phyloP scores from a whole-genome alignment of 345 rosid genomes.

The Rhodamnia rubescens region DNA sequence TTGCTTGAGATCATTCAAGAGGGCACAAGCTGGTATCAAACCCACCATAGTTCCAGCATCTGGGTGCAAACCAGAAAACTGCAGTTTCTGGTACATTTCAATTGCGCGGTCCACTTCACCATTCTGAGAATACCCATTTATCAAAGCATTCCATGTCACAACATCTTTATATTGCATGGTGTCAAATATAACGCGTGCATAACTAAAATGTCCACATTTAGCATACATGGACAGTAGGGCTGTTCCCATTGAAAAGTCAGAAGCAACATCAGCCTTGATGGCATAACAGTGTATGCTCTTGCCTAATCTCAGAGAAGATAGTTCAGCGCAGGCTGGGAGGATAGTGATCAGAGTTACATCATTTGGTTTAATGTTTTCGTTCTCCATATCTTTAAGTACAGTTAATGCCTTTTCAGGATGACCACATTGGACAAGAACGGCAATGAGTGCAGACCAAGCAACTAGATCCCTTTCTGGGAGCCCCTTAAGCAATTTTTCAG shows the following conservation, averaged over 20 bases:
- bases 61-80: conserved; percentile 19
- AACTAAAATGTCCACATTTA: conserved; percentile 27
- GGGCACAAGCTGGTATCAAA: conserved; percentile 37
- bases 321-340: conserved; percentile 42
- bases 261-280: conserved; percentile 24
- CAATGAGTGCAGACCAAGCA: conserved; percentile 56
- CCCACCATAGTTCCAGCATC: conserved; percentile 50
- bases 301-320: conserved; percentile 22
- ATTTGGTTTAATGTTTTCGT: conserved; percentile 26
- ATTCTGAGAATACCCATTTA: conserved; percentile 33
- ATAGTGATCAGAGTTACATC: conserved; percentile 31
- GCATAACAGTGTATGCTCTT: conserved; percentile 53
- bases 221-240: conserved; percentile 51
- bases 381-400: conserved; percentile 37
- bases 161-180: conserved; percentile 38
- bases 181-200: conserved; percentile 23
- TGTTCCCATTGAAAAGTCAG: conserved; percentile 34
- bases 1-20: conserved; percentile 19
- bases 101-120: conserved; percentile 27
- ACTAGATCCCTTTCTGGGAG: conserved; percentile 29
- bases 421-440: conserved; percentile 37
- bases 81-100: conserved; percentile 25
- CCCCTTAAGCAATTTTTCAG: conserved; percentile 21
- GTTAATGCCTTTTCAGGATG: conserved; percentile 34
- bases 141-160: conserved; percentile 47